phyloP scores from a whole-genome alignment of 148 eudicot genomes.

The Selenicereus undatus region DNA sequence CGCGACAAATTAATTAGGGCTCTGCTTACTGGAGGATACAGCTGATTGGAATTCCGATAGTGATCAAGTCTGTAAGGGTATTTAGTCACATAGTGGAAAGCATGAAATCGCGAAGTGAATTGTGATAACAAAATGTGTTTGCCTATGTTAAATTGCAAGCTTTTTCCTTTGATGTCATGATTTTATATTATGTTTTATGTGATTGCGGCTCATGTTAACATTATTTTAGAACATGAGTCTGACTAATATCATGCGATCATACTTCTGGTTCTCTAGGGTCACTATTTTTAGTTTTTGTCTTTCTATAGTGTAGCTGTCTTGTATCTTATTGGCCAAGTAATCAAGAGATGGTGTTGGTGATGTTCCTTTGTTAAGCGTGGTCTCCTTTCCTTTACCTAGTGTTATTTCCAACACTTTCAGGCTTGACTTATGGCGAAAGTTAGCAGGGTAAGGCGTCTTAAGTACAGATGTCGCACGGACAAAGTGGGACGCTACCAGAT shows the following conservation, averaged over 20 bases:
- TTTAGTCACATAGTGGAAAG: too few species aligned
- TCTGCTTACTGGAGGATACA: too few species aligned
- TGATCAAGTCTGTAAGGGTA: too few species aligned
- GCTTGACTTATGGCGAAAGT: slow-evolving; percentile 54
- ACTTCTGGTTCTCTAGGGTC: background rate
- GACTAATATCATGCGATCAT: background rate
- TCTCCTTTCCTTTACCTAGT: slow-evolving; percentile 11
- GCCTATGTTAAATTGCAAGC: background rate
- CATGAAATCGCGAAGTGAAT: too few species aligned
- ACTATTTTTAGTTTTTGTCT: background rate
- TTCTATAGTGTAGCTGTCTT: background rate
- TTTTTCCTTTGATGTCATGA: background rate
- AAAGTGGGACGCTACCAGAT: slow-evolving; percentile 24
- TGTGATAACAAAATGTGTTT: too few species aligned
- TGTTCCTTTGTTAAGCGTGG: background rate
- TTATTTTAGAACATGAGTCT: background rate
- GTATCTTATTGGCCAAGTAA: background rate
- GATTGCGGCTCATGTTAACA: background rate
- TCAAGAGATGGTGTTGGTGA: slow-evolving; percentile 7
- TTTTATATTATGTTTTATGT: background rate
- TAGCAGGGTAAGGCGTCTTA: slow-evolving; percentile 40
- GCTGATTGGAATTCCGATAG: too few species aligned
- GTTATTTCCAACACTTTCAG: slow-evolving; percentile 28
- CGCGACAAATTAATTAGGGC: too few species aligned
- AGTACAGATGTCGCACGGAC: slow-evolving; percentile 27